A percentile compares a stretch with the other conserved stretches of the same genome.
phyloP scores from a whole-genome alignment of 31 red algal species.

The Endocladia muricata region DNA sequence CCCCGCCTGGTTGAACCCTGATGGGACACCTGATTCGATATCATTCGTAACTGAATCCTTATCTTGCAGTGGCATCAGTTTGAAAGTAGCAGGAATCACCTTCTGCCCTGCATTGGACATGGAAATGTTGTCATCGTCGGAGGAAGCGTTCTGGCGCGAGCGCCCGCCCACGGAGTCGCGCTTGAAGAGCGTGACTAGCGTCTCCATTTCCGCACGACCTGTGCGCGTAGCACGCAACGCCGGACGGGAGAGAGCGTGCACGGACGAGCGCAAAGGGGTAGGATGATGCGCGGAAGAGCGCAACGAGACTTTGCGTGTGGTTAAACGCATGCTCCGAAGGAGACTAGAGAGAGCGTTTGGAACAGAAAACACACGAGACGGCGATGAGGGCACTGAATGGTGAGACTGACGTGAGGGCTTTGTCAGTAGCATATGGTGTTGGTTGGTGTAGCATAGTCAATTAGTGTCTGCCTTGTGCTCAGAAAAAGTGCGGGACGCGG shows the following conservation, averaged over 20 bases:
- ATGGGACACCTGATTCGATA: not conserved
- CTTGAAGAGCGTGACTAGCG: conserved; percentile 37
- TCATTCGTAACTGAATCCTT: not conserved
- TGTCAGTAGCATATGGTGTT: too few species aligned
- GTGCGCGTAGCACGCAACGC: not conserved
- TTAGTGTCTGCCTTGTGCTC: too few species aligned
- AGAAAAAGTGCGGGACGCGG: too few species aligned
- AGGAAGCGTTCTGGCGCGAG: not conserved
- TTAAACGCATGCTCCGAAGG: too few species aligned
- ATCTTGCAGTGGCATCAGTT: not conserved
- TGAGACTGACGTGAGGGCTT: too few species aligned
- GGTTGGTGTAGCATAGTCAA: too few species aligned
- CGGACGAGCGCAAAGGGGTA: too few species aligned
- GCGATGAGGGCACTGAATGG: not conserved
- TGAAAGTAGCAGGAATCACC: conserved; percentile 42
- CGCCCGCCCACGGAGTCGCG: not conserved
- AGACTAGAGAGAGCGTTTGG: not conserved
- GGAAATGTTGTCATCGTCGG: conserved; percentile 10
- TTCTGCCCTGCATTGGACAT: conserved; percentile 37
- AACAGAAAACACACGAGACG: not conserved
- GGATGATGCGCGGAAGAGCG: too few species aligned
- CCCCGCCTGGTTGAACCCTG: conserved; percentile 55
- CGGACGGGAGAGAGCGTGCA: too few species aligned
- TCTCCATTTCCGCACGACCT: conserved; percentile 29
- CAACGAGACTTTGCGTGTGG: too few species aligned